Percentiles rank a stretch among this genome's conserved stretches.
Conservation (phyloP, 257 asterid genomes). For the Haberlea rhodopensis region DNA sequence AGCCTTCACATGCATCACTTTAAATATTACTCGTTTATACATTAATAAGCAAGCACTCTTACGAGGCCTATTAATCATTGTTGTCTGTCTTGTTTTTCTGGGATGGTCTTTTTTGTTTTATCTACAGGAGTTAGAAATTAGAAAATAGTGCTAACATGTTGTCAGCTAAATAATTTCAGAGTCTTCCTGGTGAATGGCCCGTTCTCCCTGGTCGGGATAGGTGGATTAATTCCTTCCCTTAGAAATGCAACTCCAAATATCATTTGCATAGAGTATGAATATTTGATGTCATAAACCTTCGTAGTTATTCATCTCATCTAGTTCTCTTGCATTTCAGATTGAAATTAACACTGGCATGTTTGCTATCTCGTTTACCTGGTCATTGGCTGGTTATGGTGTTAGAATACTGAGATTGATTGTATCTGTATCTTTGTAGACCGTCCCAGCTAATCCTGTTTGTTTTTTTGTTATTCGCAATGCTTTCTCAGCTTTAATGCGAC, state of each 20-base stretch:
- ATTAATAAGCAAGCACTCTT: too few relatives aligned
- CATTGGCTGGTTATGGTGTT: too few relatives aligned
- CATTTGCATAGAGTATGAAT: slow-evolving; percentile 3
- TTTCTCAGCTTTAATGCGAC: slow-evolving; percentile 66
- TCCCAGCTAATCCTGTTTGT: neutral
- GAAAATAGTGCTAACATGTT: neutral
- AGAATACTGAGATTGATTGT: neutral
- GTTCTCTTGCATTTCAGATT: neutral
- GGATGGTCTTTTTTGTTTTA: neutral
- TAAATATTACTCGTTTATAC: neutral
- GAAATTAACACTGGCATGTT: neutral
- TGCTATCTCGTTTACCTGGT: neutral
- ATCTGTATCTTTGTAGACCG: slow-evolving; percentile 2
- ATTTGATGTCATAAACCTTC: neutral
- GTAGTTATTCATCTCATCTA: slow-evolving; percentile 8
- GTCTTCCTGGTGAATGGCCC: too few relatives aligned
- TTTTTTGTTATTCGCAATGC: neutral
- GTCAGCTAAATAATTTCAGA: neutral
- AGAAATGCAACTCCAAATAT: neutral
- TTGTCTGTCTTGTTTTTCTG: neutral
- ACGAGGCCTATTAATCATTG: too few relatives aligned
- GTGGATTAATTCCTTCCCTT: too few relatives aligned
- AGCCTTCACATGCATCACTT: neutral
- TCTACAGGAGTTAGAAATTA: neutral
- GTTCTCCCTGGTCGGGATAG: too few relatives aligned